A percentile compares a stretch with the other conserved stretches of the same genome.
Evolutionary conservation across 331 rosid genomes (phyloP).

Genomic region (Pyracantha coccinea): DNA sequence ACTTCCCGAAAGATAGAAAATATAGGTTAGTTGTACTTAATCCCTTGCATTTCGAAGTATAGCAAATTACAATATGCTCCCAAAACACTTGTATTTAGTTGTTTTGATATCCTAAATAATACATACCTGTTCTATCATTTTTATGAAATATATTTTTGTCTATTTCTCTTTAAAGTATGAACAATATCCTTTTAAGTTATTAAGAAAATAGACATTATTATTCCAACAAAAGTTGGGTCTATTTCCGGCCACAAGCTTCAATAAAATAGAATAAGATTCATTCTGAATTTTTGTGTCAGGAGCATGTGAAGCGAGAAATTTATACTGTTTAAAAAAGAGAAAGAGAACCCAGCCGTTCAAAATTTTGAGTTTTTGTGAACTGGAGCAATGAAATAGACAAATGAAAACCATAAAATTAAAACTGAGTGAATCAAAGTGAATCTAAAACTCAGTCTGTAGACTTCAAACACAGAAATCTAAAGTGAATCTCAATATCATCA

Average conservation of each 20-base stretch:
- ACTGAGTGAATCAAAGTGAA: rapidly evolving
- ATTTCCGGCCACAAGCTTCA: no score
- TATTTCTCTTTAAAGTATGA: not conserved
- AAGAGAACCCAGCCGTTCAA: no score
- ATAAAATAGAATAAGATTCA: no score
- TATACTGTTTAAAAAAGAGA: no score
- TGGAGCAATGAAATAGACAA: rapidly evolving
- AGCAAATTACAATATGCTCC: not conserved
- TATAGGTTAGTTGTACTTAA: not conserved
- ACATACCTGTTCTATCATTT: not conserved
- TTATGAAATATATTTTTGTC: not conserved
- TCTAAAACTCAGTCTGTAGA: rapidly evolving
- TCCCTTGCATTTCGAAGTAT: not conserved
- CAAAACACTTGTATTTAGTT: not conserved
- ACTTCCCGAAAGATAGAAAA: no score
- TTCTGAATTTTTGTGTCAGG: no score
- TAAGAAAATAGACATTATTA: not conserved
- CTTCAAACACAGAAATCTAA: no score
- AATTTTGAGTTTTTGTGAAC: no score
- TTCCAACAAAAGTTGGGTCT: no score
- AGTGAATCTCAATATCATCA: no score
- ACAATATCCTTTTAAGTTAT: not conserved
- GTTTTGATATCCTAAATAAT: not conserved
- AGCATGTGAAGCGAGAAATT: no score
- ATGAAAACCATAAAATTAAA: no score